Conservation (phyloP, 2,329 filamentous ascomycete genomes). For the Venturia nashicola region DNA sequence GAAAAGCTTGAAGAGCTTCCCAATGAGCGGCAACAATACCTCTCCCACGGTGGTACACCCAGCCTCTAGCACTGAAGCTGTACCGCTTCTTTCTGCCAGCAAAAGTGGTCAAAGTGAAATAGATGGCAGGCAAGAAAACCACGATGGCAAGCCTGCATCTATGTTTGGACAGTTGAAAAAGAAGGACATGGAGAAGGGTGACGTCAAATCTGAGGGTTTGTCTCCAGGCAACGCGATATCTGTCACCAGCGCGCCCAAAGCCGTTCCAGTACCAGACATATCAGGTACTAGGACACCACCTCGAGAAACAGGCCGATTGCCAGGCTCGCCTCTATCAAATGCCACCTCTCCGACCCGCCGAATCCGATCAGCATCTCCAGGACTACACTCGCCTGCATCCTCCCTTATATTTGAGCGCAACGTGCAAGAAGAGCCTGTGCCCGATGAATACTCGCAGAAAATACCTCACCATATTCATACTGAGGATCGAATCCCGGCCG, state of each 20-base stretch:
- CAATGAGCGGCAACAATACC: neutral
- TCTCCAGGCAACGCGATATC: neutral
- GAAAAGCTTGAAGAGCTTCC: neutral
- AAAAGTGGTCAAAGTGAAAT: conserved; percentile 7
- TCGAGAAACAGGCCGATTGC: conserved; percentile 1
- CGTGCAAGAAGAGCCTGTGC: conserved; percentile 65
- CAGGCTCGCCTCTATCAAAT: conserved; percentile 4
- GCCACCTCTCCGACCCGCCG: conserved; percentile 16
- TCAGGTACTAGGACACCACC: conserved; percentile 1
- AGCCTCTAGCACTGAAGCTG: neutral
- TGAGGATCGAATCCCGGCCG: conserved; percentile 85
- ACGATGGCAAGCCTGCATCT: conserved; percentile 19
- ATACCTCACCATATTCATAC: conserved; percentile 89
- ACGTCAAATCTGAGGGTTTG: conserved; percentile 1
- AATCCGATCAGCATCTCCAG: conserved; percentile 61
- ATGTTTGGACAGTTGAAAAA: conserved; percentile 24
- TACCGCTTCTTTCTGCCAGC: neutral
- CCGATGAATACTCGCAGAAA: conserved; percentile 65
- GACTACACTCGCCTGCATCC: conserved; percentile 64
- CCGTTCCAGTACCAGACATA: conserved; percentile 2
- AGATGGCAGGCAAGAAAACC: conserved; percentile 12
- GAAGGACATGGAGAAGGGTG: conserved; percentile 15
- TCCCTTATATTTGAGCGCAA: conserved; percentile 83
- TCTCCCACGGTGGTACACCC: neutral
- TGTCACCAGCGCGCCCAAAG: neutral